These are phyloP conservation scores for Cylindrotheca fusiformis DNA, from an alignment of 108 stramenopile species.

Conservation along the genomic window DNA sequence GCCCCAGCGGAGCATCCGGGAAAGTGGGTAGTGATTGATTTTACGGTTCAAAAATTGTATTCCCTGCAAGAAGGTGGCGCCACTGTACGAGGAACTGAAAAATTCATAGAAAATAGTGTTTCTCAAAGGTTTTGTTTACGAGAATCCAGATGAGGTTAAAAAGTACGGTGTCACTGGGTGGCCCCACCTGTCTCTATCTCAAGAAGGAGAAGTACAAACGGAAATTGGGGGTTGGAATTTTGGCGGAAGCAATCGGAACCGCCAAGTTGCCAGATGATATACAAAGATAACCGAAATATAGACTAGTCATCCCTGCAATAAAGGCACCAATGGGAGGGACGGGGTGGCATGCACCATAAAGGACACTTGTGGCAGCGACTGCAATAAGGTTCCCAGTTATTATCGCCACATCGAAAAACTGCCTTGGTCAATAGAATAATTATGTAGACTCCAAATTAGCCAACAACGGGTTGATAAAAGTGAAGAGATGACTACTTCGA, in stretches of 20 bases:
- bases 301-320: too few relatives aligned
- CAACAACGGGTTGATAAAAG: too few relatives aligned
- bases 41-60: slow-evolving; percentile 11
- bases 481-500: too few relatives aligned
- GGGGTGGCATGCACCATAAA: too few relatives aligned
- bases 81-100: slow-evolving; percentile 49
- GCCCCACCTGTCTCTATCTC: slow-evolving; percentile 88
- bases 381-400: too few relatives aligned
- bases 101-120: slow-evolving; percentile 49
- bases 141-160: slow-evolving; percentile 77
- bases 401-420: too few relatives aligned
- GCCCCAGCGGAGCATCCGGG: neutral
- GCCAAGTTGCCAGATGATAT: too few relatives aligned
- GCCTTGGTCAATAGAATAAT: too few relatives aligned
- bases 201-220: slow-evolving; percentile 57
- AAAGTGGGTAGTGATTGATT: slow-evolving; percentile 15
- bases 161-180: slow-evolving; percentile 82
- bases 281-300: too few relatives aligned
- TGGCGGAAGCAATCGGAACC: slow-evolving; percentile 16
- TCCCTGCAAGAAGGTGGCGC: slow-evolving; percentile 12
- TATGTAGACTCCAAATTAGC: too few relatives aligned
- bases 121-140: slow-evolving; percentile 87
- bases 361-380: too few relatives aligned
- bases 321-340: too few relatives aligned
- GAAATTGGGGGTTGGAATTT: slow-evolving; percentile 22